Base-by-base conservation (phyloP, 306 rosid species). In the Abrus pulchellus region DNA sequence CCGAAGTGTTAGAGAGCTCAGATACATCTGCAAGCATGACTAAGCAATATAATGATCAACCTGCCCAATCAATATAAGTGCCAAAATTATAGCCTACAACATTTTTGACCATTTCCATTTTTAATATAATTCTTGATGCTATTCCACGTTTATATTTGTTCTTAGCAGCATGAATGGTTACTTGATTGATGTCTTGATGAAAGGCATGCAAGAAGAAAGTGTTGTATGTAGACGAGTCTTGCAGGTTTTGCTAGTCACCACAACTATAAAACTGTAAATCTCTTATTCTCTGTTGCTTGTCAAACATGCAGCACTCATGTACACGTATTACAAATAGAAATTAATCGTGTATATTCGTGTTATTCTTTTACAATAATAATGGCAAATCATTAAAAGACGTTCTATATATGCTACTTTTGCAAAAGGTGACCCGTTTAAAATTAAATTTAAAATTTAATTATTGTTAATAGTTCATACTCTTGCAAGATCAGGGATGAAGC, bases 1-100 rank as follows among this genome's bases (percentile, higher is more conserved):
- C 85, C 0, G 96, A 90, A 29, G 56, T 54, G 34, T 85, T 92
- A 2, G 97, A 89, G 71, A 53, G 76, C 27, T 73, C 86, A 41
- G 83, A 83, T 5, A 54, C 55, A 11, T 54, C 92, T 38, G 34
- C 74, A 29, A 81, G 30, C 85, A 71, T 90, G 78, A 86, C 71
- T 13, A 29, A 9, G 5, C 80, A 59, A 48, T 48, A 32, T 76
- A 64, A 61, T 27, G 74, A 53, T 71, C 59, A 57, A 63, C 32
- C 33, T 40, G 9, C 63, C 80, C 43, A 33, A 34, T 49, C 57
- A 68, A 55, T 54, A 56, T 49, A 45, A 53, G 71, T 84, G 78
- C 74, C 60, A 57, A 54, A 60, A 60, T 56, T 80, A 66, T 73
- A 43, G 54, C 52, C 67, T 36, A 3, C 72, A 74, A 27, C 75